Conservation (phyloP, 768 basidiomycete genomes). For the Boletellus ananas region DNA sequence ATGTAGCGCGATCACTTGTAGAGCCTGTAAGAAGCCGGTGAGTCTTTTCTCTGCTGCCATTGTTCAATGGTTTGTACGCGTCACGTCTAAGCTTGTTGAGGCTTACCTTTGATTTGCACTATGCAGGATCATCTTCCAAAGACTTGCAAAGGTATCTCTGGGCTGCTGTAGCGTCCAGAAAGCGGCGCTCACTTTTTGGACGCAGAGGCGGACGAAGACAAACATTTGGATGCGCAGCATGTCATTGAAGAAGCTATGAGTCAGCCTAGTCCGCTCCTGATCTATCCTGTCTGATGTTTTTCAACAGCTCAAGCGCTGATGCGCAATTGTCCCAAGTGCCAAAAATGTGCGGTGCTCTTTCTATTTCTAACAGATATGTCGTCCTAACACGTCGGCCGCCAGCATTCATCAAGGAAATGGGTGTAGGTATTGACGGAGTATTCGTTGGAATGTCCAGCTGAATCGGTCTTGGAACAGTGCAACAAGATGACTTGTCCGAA, state of each 20-base stretch:
- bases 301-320: constrained; percentile 69
- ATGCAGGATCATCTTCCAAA: constrained; percentile 76
- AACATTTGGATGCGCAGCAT: constrained; percentile 70
- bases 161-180: neutral
- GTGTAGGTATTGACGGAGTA: constrained; percentile 45
- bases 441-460: neutral
- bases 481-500: constrained; percentile 88
- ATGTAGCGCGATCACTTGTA: constrained; percentile 75
- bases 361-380: neutral
- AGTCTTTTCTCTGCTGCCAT: constrained; percentile 19
- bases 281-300: neutral
- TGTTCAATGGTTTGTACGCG: neutral
- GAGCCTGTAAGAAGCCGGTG: constrained; percentile 72
- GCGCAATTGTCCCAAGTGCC: constrained; percentile 84
- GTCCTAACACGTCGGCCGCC: constrained; percentile 5
- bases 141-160: constrained; percentile 61
- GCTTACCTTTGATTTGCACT: constrained; percentile 1
- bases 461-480: constrained; percentile 48
- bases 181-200: neutral
- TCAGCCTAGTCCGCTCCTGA: constrained; percentile 30
- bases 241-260: constrained; percentile 93
- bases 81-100: neutral
- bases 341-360: constrained; percentile 53
- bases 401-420: constrained; percentile 79
- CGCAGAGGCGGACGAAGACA: constrained; percentile 73